Evolutionary conservation across 1,284 basidiomycete genomes (phyloP).

Genomic region (Mixia osmundae): DNA sequence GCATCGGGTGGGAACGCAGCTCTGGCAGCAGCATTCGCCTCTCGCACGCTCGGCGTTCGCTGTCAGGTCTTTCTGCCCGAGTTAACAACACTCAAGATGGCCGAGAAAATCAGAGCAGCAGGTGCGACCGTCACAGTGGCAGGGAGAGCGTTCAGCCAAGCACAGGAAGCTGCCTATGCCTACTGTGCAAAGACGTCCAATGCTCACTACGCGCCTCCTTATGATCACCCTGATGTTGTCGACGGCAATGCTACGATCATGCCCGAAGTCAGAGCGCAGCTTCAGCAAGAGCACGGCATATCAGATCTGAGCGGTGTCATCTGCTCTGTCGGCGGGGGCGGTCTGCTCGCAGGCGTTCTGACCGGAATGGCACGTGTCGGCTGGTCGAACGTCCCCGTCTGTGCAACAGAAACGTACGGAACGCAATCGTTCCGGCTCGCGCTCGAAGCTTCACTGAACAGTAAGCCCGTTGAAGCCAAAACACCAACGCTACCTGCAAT

Average conservation of each 20-base stretch:
- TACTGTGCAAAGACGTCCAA: conserved; percentile 5
- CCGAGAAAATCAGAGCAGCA: too few species aligned
- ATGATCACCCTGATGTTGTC: conserved; percentile 16
- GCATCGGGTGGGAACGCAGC: conserved; percentile 23
- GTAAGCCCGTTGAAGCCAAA: too few species aligned
- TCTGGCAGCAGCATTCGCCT: conserved; percentile 17
- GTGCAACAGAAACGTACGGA: too few species aligned
- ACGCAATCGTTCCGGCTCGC: too few species aligned
- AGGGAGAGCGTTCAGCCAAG: too few species aligned
- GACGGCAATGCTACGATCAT: conserved; percentile 17
- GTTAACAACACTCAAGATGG: too few species aligned
- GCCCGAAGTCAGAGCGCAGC: conserved; percentile 13
- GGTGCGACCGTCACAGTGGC: conserved; percentile 12
- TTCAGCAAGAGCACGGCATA: conserved; percentile 5
- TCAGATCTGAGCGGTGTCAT: conserved; percentile 11
- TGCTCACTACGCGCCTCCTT: conserved; percentile 18
- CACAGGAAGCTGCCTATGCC: too few species aligned
- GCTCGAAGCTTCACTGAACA: too few species aligned
- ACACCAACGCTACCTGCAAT: too few species aligned
- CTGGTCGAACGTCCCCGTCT: too few species aligned
- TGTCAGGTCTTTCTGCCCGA: conserved; percentile 20
- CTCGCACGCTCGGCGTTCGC: conserved; percentile 11
- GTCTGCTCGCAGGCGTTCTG: conserved; percentile 14
- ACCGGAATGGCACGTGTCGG: too few species aligned
- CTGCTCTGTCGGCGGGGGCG: conserved; percentile 16